Conservation (phyloP, 179 eudicot genomes). For the Corrigiola litoralis region DNA sequence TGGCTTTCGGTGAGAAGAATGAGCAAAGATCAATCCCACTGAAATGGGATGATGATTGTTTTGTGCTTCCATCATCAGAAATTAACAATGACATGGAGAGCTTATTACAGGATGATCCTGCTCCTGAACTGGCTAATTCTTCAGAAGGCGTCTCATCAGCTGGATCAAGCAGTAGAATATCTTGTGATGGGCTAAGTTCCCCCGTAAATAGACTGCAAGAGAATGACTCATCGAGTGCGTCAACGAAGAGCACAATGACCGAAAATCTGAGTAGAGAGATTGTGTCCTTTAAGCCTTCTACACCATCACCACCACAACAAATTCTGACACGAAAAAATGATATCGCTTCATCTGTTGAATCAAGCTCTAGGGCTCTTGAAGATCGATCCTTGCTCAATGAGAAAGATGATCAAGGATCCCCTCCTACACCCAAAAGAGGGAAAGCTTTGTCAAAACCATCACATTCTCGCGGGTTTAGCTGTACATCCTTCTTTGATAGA, state of each 20-base stretch:
- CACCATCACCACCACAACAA: slow-evolving; percentile 24
- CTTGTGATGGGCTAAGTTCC: slow-evolving; percentile 13
- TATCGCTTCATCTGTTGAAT: slow-evolving; percentile 22
- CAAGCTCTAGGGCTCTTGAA: slow-evolving; percentile 19
- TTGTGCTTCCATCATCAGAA: slow-evolving; percentile 24
- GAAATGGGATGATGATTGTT: slow-evolving; percentile 33
- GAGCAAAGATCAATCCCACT: slow-evolving; percentile 17
- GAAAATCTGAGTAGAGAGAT: slow-evolving; percentile 27
- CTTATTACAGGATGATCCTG: not conserved
- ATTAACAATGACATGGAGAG: not conserved
- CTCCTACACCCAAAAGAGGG: slow-evolving; percentile 19
- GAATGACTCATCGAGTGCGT: slow-evolving; percentile 4
- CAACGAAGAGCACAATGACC: slow-evolving; percentile 12
- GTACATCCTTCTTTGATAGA: slow-evolving; percentile 41
- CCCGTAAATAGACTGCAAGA: slow-evolving; percentile 4
- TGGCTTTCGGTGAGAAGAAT: slow-evolving; percentile 1
- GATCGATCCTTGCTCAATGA: slow-evolving; percentile 13
- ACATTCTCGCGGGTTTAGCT: slow-evolving; percentile 38
- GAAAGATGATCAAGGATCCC: slow-evolving; percentile 9
- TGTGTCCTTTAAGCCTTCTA: slow-evolving; percentile 21
- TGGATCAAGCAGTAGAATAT: slow-evolving; percentile 15
- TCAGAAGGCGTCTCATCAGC: slow-evolving; percentile 18
- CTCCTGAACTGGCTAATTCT: slow-evolving; percentile 1
- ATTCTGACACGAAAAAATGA: slow-evolving; percentile 11
- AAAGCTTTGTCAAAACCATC: slow-evolving; percentile 28